These are phyloP conservation scores for Lodderomyces oxycetoniae DNA, from an alignment of 1,139 yeast species.

Conservation along the genomic window DNA sequence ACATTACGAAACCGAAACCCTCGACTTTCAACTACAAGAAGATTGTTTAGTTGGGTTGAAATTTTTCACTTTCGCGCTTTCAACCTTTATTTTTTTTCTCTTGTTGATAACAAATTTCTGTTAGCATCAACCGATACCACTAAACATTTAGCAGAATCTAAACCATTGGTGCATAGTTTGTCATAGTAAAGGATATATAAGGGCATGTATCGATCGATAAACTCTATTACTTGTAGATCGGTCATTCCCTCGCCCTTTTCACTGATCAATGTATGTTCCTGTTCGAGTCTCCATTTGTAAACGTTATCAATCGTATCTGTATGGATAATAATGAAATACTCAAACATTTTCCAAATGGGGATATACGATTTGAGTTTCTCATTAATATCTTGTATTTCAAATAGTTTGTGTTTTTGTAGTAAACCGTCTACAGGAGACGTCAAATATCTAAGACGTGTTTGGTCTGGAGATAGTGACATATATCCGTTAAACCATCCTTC, in stretches of 20 bases:
- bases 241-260: slow-evolving; percentile 71
- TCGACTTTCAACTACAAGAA: no score
- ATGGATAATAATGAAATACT: slow-evolving; percentile 54
- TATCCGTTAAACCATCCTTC: slow-evolving; percentile 98
- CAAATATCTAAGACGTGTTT: slow-evolving; percentile 21
- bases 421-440: slow-evolving; percentile 17
- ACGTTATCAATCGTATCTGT: slow-evolving; percentile 61
- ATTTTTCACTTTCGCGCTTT: no score
- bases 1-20: no score
- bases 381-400: slow-evolving; percentile 45
- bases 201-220: slow-evolving; percentile 85
- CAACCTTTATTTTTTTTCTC: not conserved
- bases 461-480: slow-evolving; percentile 31
- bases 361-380: slow-evolving; percentile 44
- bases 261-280: slow-evolving; percentile 64
- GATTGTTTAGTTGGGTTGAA: no score
- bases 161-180: slow-evolving; percentile 23
- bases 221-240: slow-evolving; percentile 57
- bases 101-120: slow-evolving; percentile 7
- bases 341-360: slow-evolving; percentile 54
- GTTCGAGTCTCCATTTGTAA: slow-evolving; percentile 77
- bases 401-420: slow-evolving; percentile 22
- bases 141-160: slow-evolving; percentile 7
- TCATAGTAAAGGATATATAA: slow-evolving; percentile 67
- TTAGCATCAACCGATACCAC: slow-evolving; percentile 10